phyloP scores from a whole-genome alignment of 495 filamentous ascomycete species.

The Penicillium cataractarum region DNA sequence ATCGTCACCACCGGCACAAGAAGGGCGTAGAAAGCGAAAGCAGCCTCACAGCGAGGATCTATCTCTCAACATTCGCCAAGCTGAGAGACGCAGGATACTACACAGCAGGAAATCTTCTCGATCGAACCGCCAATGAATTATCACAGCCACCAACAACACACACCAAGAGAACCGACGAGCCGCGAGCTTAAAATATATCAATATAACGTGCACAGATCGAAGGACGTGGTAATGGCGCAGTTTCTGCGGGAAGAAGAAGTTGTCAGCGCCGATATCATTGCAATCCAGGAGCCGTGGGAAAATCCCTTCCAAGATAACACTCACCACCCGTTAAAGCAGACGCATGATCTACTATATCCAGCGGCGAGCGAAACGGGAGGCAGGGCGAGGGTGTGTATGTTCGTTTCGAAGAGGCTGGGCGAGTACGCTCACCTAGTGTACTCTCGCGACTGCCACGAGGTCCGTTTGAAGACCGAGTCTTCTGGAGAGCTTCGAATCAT shows the following conservation, averaged over 20 bases:
- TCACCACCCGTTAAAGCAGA: constrained; percentile 16
- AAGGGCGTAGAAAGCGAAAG: too few relatives aligned
- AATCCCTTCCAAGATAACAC: constrained; percentile 20
- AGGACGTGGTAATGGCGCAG: constrained; percentile 27
- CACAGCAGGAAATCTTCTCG: too few relatives aligned
- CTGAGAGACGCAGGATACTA: too few relatives aligned
- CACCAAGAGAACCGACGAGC: not conserved
- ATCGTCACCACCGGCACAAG: too few relatives aligned
- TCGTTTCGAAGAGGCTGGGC: not conserved
- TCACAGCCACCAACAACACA: too few relatives aligned
- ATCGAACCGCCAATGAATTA: too few relatives aligned
- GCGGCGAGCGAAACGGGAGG: not conserved
- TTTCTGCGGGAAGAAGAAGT: constrained; percentile 21
- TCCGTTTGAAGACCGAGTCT: not conserved
- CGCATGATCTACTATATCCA: constrained; percentile 21
- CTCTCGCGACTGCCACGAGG: not conserved
- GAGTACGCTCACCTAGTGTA: not conserved
- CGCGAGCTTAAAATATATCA: constrained; percentile 4
- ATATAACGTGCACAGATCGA: constrained; percentile 23
- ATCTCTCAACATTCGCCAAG: too few relatives aligned
- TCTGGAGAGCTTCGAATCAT: constrained; percentile 9
- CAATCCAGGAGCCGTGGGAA: constrained; percentile 26
- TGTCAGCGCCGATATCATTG: constrained; percentile 21
- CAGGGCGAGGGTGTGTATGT: not conserved
- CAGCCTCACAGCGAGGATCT: too few relatives aligned